These are phyloP conservation scores for Cyamopsis tetragonoloba DNA, from an alignment of 306 rosid genomes.

Conservation along the genomic window DNA sequence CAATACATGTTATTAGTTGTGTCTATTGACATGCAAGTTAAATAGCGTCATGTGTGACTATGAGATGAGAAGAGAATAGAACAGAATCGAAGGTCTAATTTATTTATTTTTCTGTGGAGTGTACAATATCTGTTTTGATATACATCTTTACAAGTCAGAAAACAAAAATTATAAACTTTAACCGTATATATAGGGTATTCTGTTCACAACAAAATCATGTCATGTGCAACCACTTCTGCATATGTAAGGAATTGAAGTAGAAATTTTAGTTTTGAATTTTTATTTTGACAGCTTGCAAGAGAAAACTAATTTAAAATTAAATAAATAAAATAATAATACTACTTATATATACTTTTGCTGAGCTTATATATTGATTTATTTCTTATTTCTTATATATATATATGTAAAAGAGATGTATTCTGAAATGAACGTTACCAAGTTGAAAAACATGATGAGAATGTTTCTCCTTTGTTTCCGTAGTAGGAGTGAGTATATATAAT, in stretches of 20 bases:
- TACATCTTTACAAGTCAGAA: background rate
- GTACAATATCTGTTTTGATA: conserved; percentile 4
- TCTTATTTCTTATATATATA: no score
- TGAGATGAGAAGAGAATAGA: background rate
- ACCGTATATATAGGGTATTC: background rate
- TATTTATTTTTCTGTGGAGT: background rate
- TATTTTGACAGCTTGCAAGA: background rate
- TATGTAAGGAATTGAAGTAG: no score
- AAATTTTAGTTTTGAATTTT: background rate
- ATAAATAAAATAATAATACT: no score
- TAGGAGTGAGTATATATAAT: no score
- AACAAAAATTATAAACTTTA: no score
- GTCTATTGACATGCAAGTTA: background rate
- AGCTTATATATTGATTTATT: no score
- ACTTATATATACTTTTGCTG: no score
- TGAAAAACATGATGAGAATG: no score
- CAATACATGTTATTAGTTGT: no score
- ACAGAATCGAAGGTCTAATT: background rate
- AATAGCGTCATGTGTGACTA: background rate
- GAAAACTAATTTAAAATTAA: background rate
- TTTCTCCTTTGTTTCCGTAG: no score
- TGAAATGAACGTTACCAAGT: no score
- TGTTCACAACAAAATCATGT: conserved; percentile 2
- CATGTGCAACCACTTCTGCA: background rate
- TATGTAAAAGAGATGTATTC: no score